Evolutionary conservation across 2,329 filamentous ascomycete species (phyloP).

Genomic region (Aspergillus sp.): DNA sequence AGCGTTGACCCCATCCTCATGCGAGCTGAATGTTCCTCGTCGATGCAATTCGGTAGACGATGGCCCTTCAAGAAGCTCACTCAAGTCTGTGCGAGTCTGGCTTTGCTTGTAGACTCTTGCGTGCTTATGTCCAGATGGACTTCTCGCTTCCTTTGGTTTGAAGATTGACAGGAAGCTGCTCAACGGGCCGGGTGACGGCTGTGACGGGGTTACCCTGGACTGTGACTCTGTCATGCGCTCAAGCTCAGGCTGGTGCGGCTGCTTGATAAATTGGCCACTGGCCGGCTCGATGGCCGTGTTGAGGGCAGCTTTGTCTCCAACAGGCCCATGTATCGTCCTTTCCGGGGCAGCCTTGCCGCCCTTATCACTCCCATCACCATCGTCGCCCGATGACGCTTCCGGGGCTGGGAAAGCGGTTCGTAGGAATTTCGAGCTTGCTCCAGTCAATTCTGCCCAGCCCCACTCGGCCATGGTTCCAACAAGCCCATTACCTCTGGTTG

Average conservation of each 20-base stretch:
- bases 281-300: slow-evolving; percentile 5
- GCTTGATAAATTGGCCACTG: slow-evolving; percentile 12
- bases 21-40: slow-evolving; percentile 34
- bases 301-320: slow-evolving; percentile 4
- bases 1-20: slow-evolving; percentile 47
- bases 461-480: slow-evolving; percentile 89
- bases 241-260: slow-evolving; percentile 8
- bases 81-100: slow-evolving; percentile 53
- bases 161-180: slow-evolving; percentile 66
- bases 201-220: slow-evolving; percentile 10
- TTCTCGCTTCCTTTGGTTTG: slow-evolving; percentile 48
- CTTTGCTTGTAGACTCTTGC: slow-evolving; percentile 65
- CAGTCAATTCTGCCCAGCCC: slow-evolving; percentile 87
- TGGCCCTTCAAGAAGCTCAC: slow-evolving; percentile 8
- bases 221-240: slow-evolving; percentile 4
- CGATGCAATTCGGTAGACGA: slow-evolving; percentile 2
- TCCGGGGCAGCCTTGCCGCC: slow-evolving; percentile 2
- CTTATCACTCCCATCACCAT: slow-evolving; percentile 11
- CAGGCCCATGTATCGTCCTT: slow-evolving; percentile 7
- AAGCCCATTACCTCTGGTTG: slow-evolving; percentile 78
- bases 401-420: slow-evolving; percentile 25
- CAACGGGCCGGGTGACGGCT: slow-evolving; percentile 42
- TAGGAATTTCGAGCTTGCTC: slow-evolving; percentile 51
- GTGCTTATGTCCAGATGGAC: slow-evolving; percentile 35
- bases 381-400: slow-evolving; percentile 16